Base-by-base conservation (phyloP, 2,329 filamentous ascomycete species). In the Chaetomiaceae sp. region DNA sequence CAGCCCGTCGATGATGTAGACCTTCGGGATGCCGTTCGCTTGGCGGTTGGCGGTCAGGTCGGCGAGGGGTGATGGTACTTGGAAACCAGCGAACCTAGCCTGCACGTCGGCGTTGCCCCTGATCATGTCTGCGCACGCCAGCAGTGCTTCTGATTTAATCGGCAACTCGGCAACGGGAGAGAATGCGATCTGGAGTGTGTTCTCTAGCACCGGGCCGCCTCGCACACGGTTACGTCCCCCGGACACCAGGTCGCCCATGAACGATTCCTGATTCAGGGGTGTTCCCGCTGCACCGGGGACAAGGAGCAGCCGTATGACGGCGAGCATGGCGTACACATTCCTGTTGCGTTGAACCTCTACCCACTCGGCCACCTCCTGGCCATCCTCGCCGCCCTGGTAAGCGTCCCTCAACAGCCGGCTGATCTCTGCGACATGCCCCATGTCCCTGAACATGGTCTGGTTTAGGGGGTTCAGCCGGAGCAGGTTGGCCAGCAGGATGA, bases 1-100 rank as follows among this genome's bases (percentile, higher is more conserved):
- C 16, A 99, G 74, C 1, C 89, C 93, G 67, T 97, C 92, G 62
- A 99, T 96, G 25, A 99, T 89, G 68, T 95, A 96, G 30, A 92
- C 82, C 50, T 80, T 79, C 13, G 76, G 70, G 9, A 75, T 67
- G n/a, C 74, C 76, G 53, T 82, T 81, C 4, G 68, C 60, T 55
- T 73, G 69, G 27, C 70, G 73, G 53, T 72, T 70, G 50, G 57
- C 64, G 43, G 59, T 59, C 9, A 64, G 59, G 40, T 65, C 60
- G 30, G 75, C 71, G 41, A 81, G 64, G 9, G 85, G 77, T 23
- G 82, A 78, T 12, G 76, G 76, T 3, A 97, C 89, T 61, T 89
- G 86, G 38, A 95, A 77, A 62, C 93, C 87, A 4, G 90, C 92
- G 66, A 99, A 97, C 42, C 78, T 81, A 69, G 96, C 90, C 67